Evolutionary conservation across 2,329 filamentous ascomycete species (phyloP), one percentile per base, ranked within the genome.

Genomic region (Microdochium paspali): DNA sequence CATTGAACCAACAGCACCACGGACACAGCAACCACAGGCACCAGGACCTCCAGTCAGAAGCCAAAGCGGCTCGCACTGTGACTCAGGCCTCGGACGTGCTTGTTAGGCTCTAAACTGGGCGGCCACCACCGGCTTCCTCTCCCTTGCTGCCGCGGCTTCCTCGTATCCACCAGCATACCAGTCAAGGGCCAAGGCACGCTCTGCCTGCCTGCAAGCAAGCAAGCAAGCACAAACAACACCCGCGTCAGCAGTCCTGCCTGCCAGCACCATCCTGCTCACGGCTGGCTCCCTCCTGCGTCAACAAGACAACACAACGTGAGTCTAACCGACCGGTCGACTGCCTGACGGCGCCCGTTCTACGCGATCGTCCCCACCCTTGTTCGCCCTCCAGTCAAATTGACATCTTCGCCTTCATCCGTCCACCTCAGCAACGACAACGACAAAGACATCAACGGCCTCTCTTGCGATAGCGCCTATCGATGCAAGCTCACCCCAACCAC

Each of bases 71-170:
- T 15, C 35, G 35, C 35, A 40, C 35, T 40, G 35, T 40, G 35
- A 40, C 35, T 40, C 35, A 40, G 35, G 18, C 15, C 35, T 20
- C 35, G 35, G 35, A 20, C 35, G 35, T 40, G 6, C 35, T 40
- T 20, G 35, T 40, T 20, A 20, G 35, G 35, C 35, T 40, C 35
- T 40, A 40, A 40, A 40, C 23, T 21, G 35, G 18, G 35, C 23
- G 35, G 35, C 18, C 13, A 10, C 35, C 35, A 40, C 35, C 35
- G n/a, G 35, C n/a, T 20, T 40, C 13, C 18, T 21, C 35, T 18
- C 35, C 35, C 35, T 40, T 40, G 35, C 35, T 40, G 35, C 35
- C 35, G 35, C 35, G 35, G n/a, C 35, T 21, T 40, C 35, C 35
- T 40, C 35, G 35, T 40, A 40, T 40, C 35, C 35, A 40, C 35